Conservation (phyloP, 768 basidiomycete genomes). For the Guyanaporus albipodus region DNA sequence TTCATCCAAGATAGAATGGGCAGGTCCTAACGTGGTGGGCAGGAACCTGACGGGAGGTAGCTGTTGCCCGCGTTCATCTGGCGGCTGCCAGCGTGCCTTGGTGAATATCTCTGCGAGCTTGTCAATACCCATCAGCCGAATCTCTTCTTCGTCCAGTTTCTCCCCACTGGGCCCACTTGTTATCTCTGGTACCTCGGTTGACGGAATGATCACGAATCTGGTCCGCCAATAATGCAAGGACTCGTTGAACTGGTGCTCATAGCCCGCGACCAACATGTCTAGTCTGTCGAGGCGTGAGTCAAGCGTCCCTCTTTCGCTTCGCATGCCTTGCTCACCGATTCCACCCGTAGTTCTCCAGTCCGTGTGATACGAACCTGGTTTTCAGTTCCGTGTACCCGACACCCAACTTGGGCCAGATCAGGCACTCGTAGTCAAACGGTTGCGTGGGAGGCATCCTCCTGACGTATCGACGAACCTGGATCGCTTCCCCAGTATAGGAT, state of each 20-base stretch:
- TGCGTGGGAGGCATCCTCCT: slow-evolving; percentile 62
- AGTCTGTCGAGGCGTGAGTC: slow-evolving; percentile 42
- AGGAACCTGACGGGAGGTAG: slow-evolving; percentile 70
- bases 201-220: slow-evolving; percentile 88
- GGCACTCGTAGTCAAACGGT: slow-evolving; percentile 75
- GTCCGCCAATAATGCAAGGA: slow-evolving; percentile 92
- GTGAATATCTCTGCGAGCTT: slow-evolving; percentile 87
- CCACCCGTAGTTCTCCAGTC: slow-evolving; percentile 82
- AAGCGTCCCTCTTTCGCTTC: background rate
- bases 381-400: slow-evolving; percentile 79
- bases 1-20: slow-evolving; percentile 74
- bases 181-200: slow-evolving; percentile 59
- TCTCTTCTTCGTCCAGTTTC: slow-evolving; percentile 79
- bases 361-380: slow-evolving; percentile 73
- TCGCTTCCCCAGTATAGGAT: slow-evolving; percentile 84
- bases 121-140: slow-evolving; percentile 84
- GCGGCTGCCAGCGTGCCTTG: slow-evolving; percentile 73
- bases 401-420: slow-evolving; percentile 92
- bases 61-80: slow-evolving; percentile 37
- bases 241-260: slow-evolving; percentile 76
- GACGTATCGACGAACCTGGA: slow-evolving; percentile 84
- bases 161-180: slow-evolving; percentile 64
- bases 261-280: slow-evolving; percentile 82
- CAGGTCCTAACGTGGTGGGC: slow-evolving; percentile 81
- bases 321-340: slow-evolving; percentile 54